phyloP scores from a whole-genome alignment of 306 rosid genomes.

The Ormosia emarginata region DNA sequence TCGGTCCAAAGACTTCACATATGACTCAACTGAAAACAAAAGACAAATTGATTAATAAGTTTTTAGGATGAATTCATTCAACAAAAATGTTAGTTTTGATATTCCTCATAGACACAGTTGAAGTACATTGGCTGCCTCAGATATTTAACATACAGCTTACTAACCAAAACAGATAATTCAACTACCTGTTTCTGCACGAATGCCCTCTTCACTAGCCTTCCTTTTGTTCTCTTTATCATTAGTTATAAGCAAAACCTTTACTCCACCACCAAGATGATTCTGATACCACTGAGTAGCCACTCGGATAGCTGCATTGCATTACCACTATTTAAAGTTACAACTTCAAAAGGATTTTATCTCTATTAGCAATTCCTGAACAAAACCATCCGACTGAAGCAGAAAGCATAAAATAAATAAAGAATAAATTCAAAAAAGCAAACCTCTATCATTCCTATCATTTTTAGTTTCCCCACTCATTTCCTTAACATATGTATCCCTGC shows the following conservation, averaged over 20 bases:
- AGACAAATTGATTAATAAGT: constrained; percentile 19
- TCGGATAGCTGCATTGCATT: constrained; percentile 82
- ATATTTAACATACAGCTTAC: constrained; percentile 18
- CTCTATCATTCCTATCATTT: constrained; percentile 97
- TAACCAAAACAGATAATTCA: constrained; percentile 10
- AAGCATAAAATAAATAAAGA: constrained; percentile 2
- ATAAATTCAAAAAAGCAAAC: constrained; percentile 45
- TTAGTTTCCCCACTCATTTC: constrained; percentile 86
- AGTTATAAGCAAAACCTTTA: constrained; percentile 73
- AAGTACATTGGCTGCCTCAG: background rate
- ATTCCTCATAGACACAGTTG: background rate
- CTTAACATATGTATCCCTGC: constrained; percentile 89
- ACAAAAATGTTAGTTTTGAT: background rate
- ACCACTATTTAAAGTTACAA: constrained; percentile 31
- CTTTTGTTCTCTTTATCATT: constrained; percentile 90
- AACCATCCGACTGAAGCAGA: background rate
- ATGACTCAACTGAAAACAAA: constrained; percentile 78
- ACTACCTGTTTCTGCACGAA: constrained; percentile 86
- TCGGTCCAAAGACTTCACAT: constrained; percentile 74
- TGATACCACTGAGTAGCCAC: constrained; percentile 97
- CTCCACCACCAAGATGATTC: constrained; percentile 77
- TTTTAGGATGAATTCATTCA: background rate
- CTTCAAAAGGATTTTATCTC: background rate
- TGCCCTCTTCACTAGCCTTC: constrained; percentile 89
- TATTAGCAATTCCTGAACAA: constrained; percentile 1